Conservation (phyloP, 176 grass and related monocot species). For the Cenchrus fungigraminus region DNA sequence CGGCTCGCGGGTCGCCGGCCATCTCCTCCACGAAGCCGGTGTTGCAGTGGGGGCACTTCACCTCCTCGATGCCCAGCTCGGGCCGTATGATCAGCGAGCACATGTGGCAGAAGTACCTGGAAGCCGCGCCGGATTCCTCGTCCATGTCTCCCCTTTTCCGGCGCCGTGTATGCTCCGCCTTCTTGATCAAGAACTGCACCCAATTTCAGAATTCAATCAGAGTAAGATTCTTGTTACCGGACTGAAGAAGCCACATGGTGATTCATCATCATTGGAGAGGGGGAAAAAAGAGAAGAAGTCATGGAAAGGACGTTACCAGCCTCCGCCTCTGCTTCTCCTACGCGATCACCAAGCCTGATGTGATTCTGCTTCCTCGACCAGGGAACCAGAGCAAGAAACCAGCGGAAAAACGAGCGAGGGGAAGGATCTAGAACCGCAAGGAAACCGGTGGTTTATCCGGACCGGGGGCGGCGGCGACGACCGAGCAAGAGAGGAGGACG, state of each 20-base stretch:
- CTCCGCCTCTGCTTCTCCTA: not conserved
- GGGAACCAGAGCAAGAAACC: constrained; percentile 5
- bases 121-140: constrained; percentile 41
- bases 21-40: constrained; percentile 88
- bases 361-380: not conserved
- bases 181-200: constrained; percentile 28
- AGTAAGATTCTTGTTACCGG: not conserved
- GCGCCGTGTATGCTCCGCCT: not conserved
- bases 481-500: constrained; percentile 6
- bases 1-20: constrained; percentile 18
- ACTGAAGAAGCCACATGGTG: not conserved
- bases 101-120: constrained; percentile 78
- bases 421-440: constrained; percentile 29
- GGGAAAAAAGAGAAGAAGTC: no score
- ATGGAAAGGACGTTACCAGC: constrained; percentile 5
- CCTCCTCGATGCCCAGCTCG: constrained; percentile 50
- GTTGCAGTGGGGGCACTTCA: constrained; percentile 85
- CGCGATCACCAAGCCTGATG: constrained; percentile 2
- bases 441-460: not conserved
- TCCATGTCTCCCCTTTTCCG: constrained; percentile 34
- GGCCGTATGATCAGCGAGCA: constrained; percentile 72
- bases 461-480: not conserved
- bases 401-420: not conserved
- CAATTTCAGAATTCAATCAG: not conserved
- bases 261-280: not conserved